These are phyloP conservation scores for Cornus florida DNA, from an alignment of 148 eudicot genomes.

Conservation along the genomic window DNA sequence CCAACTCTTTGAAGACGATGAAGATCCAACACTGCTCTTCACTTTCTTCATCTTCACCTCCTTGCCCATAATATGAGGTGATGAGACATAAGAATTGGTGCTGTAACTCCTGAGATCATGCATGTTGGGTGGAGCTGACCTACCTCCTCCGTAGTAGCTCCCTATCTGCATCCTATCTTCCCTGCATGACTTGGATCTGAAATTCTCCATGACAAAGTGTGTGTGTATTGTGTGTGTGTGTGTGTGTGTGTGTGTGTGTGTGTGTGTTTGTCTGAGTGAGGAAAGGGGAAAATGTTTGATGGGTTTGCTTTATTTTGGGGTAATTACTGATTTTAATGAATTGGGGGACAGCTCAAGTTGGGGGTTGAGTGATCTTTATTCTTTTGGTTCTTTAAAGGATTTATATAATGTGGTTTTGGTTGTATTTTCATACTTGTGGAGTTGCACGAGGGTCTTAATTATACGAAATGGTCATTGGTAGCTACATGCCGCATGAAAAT, in stretches of 20 bases:
- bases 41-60: conserved; percentile 22
- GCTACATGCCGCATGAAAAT: background rate
- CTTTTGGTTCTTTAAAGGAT: no score
- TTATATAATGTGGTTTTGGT: no score
- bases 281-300: background rate
- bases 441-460: background rate
- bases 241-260: no score
- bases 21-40: conserved; percentile 8
- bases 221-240: no score
- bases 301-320: background rate
- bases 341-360: background rate
- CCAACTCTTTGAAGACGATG: conserved; percentile 44
- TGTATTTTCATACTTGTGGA: background rate
- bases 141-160: conserved; percentile 14
- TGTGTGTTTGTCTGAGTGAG: background rate
- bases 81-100: conserved; percentile 32
- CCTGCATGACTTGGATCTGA: conserved; percentile 79
- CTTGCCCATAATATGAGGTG: background rate
- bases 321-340: background rate
- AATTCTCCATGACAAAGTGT: conserved; percentile 45
- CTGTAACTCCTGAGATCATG: conserved; percentile 82
- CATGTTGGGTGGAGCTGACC: conserved; percentile 49
- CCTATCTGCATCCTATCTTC: conserved; percentile 45
- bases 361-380: background rate
- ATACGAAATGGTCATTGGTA: background rate